Evolutionary conservation across 345 rosid genomes (phyloP).

Genomic region (Murraya koenigii): DNA sequence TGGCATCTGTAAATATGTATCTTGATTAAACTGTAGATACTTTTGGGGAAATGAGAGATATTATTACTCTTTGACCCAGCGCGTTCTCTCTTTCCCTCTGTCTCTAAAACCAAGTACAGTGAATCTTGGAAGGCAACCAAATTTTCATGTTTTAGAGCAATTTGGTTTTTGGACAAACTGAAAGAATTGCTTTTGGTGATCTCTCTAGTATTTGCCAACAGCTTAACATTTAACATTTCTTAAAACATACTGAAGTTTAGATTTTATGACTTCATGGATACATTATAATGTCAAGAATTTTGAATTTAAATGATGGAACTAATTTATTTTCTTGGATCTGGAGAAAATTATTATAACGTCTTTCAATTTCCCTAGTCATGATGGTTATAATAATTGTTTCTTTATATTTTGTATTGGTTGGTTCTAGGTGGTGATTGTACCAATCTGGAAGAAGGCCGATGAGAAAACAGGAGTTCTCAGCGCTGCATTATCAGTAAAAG

Average conservation of each 20-base stretch:
- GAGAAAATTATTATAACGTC: background rate
- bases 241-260: background rate
- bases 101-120: too few species aligned
- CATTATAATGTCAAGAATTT: background rate
- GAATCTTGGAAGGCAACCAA: background rate
- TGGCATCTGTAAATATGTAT: slow-evolving; percentile 5
- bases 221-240: background rate
- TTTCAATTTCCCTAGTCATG: background rate
- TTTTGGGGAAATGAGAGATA: background rate
- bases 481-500: slow-evolving; percentile 68
- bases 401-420: slow-evolving; percentile 9
- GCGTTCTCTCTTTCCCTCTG: background rate
- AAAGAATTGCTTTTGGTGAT: background rate
- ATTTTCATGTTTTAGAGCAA: background rate
- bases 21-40: background rate
- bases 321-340: background rate
- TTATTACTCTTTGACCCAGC: background rate
- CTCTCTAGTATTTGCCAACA: background rate
- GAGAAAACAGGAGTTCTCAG: slow-evolving; percentile 71
- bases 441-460: slow-evolving; percentile 80
- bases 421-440: slow-evolving; percentile 72
- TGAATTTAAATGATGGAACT: background rate
- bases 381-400: background rate
- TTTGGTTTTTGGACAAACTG: background rate
- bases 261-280: background rate